Percentiles rank a stretch among this genome's conserved stretches.
Evolutionary conservation across 2,329 filamentous ascomycete genomes (phyloP).

Genomic region (Claviceps africana): DNA sequence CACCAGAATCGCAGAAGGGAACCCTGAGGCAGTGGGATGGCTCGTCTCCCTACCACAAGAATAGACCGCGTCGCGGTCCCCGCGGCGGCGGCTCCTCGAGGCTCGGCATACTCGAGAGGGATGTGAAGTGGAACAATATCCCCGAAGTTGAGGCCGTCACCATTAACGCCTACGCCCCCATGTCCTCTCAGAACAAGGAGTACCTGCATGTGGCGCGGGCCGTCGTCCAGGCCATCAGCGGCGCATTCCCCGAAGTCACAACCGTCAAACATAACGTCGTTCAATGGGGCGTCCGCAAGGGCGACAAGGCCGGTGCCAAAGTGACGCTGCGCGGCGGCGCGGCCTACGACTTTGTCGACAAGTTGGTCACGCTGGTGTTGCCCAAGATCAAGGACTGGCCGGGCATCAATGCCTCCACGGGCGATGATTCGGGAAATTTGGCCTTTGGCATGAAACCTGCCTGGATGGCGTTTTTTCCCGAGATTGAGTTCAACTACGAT

Average conservation of each 20-base stretch:
- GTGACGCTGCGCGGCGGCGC: conserved; percentile 63
- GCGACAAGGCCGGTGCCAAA: conserved; percentile 62
- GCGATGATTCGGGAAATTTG: conserved; percentile 81
- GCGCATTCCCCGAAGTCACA: conserved; percentile 57
- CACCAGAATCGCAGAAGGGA: conserved; percentile 34
- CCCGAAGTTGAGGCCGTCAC: conserved; percentile 71
- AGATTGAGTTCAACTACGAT: conserved; percentile 90
- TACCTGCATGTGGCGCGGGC: conserved; percentile 73
- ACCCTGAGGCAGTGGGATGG: conserved; percentile 77
- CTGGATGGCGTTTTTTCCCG: conserved; percentile 73
- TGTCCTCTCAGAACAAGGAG: conserved; percentile 55
- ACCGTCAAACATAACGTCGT: conserved; percentile 55
- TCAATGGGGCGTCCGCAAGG: conserved; percentile 60
- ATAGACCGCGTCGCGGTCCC: conserved; percentile 71
- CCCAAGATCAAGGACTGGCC: conserved; percentile 94
- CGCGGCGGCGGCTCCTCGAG: conserved; percentile 54
- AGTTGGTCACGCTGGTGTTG: conserved; percentile 77
- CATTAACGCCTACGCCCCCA: conserved; percentile 61
- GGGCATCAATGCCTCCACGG: conserved; percentile 50
- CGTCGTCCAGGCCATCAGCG: conserved; percentile 73
- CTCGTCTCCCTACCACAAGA: conserved; percentile 87
- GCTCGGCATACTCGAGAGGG: conserved; percentile 56
- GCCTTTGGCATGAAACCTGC: conserved; percentile 65
- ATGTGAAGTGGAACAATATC: conserved; percentile 71
- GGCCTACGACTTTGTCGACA: conserved; percentile 83